Conservation (phyloP, 306 rosid species). For the Arachis stenosperma region DNA sequence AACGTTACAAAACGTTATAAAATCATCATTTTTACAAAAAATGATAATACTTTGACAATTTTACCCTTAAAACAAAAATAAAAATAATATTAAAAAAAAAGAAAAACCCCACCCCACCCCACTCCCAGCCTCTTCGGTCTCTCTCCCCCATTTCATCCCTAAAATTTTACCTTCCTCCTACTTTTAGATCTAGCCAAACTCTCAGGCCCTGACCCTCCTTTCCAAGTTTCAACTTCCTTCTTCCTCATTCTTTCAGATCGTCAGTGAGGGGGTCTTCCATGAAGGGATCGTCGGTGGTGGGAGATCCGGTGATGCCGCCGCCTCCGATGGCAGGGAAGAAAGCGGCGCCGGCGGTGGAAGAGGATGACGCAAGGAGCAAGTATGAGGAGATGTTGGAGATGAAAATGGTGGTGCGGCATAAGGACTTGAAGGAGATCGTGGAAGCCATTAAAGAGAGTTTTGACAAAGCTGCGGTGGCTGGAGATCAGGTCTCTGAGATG, state of each 20-base stretch:
- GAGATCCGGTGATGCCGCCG: background rate
- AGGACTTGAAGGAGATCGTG: slow-evolving; percentile 87
- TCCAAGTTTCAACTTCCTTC: too few relatives aligned
- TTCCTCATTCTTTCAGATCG: slow-evolving; percentile 48
- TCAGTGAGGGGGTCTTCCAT: slow-evolving; percentile 43
- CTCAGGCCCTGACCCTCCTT: too few relatives aligned
- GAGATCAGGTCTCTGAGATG: slow-evolving; percentile 83
- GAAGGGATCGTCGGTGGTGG: slow-evolving; percentile 37
- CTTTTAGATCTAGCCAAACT: too few relatives aligned
- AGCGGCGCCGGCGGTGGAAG: slow-evolving; percentile 34
- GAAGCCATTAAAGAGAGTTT: slow-evolving; percentile 81
- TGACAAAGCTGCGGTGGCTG: slow-evolving; percentile 78
- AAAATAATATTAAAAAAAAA: too few relatives aligned
- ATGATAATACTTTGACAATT: too few relatives aligned
- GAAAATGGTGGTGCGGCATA: slow-evolving; percentile 93
- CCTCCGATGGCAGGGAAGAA: slow-evolving; percentile 36
- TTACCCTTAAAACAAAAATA: too few relatives aligned
- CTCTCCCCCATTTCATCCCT: too few relatives aligned
- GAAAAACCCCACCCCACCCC: too few relatives aligned
- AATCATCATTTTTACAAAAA: too few relatives aligned
- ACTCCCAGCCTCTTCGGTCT: too few relatives aligned
- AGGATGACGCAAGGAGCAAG: slow-evolving; percentile 1
- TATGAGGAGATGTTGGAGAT: slow-evolving; percentile 57
- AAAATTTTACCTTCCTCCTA: too few relatives aligned
- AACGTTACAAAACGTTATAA: too few relatives aligned